Percentiles rank a stretch among this genome's conserved stretches.
phyloP scores from a whole-genome alignment of 1,139 yeast genomes.

The Ashbya aceris region DNA sequence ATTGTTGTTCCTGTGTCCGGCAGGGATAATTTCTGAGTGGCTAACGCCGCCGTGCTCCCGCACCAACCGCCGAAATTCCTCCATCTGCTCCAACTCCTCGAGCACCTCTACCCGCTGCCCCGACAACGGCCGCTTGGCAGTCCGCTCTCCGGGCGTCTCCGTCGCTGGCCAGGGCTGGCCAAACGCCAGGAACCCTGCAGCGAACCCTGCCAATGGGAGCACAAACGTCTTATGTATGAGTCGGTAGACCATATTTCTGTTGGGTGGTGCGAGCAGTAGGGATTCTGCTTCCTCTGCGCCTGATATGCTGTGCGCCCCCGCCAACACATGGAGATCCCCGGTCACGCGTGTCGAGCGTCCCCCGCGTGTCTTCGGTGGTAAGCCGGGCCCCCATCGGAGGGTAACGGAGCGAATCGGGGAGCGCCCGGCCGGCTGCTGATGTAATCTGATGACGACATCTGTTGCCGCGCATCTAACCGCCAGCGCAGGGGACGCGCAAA shows the following conservation, averaged over 20 bases:
- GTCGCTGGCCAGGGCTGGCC: constrained; percentile 26
- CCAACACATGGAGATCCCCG: too few species aligned
- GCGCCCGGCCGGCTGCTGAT: too few species aligned
- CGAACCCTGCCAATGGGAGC: constrained; percentile 25
- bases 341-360: too few species aligned
- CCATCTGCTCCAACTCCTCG: constrained; percentile 11
- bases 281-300: too few species aligned
- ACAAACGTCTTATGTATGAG: constrained; percentile 15
- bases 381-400: too few species aligned
- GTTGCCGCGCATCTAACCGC: too few species aligned
- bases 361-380: too few species aligned
- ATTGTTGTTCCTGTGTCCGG: constrained; percentile 51
- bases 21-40: constrained; percentile 40
- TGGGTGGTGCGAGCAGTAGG: too few species aligned
- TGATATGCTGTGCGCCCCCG: too few species aligned
- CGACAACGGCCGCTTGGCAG: constrained; percentile 10
- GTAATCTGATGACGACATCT: too few species aligned
- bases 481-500: too few species aligned
- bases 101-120: constrained; percentile 22
- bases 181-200: constrained; percentile 22
- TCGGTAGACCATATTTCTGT: constrained; percentile 5
- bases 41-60: constrained; percentile 10
- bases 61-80: constrained; percentile 3
- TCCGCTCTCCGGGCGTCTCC: neutral
- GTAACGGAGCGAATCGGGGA: too few species aligned